Conservation (phyloP, 140 eudicot species). For the Anethum foeniculum region DNA sequence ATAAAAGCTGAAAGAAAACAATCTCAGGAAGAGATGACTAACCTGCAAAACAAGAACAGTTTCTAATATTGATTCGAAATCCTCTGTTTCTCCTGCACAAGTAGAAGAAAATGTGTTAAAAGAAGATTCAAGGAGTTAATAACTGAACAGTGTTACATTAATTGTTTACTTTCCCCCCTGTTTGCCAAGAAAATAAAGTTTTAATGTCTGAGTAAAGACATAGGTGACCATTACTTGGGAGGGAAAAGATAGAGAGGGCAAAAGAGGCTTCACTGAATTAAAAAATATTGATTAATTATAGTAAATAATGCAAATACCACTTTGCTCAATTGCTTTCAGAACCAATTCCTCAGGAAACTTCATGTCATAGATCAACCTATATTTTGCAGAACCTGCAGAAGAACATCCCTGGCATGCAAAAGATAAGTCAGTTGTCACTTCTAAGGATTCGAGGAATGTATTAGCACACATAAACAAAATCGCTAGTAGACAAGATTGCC, state of each 20-base stretch:
- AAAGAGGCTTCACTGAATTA: neutral
- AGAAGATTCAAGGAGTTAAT: neutral
- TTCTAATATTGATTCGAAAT: conserved; percentile 44
- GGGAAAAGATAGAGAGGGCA: neutral
- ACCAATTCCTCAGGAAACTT: conserved; percentile 44
- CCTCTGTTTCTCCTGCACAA: conserved; percentile 50
- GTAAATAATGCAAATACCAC: conserved; percentile 32
- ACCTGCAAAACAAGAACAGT: conserved; percentile 47
- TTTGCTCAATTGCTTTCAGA: conserved; percentile 43
- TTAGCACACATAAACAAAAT: neutral
- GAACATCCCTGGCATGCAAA: conserved; percentile 42
- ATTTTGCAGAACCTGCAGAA: conserved; percentile 33
- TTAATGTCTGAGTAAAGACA: neutral
- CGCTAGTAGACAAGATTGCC: neutral
- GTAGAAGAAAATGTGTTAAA: conserved; percentile 9
- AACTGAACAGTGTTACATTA: neutral
- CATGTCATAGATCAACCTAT: conserved; percentile 44
- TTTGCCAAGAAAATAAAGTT: neutral
- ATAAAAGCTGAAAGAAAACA: neutral
- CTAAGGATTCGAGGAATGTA: neutral
- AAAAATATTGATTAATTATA: neutral
- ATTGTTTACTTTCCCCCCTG: neutral
- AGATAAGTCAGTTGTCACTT: conserved; percentile 5
- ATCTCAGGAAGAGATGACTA: conserved; percentile 17
- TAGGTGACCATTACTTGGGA: neutral